phyloP scores from a whole-genome alignment of 2,329 filamentous ascomycete species.

The Raffaelea deltoideospora region DNA sequence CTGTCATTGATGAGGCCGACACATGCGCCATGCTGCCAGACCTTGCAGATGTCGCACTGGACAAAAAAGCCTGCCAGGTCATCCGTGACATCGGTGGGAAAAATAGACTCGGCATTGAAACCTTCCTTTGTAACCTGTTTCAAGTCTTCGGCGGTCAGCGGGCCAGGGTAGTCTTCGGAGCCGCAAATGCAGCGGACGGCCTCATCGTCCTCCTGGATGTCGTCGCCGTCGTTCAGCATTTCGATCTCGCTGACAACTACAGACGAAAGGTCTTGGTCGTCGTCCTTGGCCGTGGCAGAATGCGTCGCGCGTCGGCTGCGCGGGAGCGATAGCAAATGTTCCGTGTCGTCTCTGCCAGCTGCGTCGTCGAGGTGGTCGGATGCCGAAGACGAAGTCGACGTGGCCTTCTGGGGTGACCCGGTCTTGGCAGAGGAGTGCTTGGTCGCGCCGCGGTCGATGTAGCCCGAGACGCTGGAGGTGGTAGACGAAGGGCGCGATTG shows the following conservation, averaged over 20 bases:
- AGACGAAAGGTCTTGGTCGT: constrained; percentile 35
- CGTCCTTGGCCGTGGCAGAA: constrained; percentile 19
- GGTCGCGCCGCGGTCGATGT: constrained; percentile 59
- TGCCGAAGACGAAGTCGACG: constrained; percentile 56
- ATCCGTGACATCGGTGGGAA: constrained; percentile 53
- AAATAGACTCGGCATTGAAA: constrained; percentile 40
- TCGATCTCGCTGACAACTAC: constrained; percentile 26
- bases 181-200: constrained; percentile 92
- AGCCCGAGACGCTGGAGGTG: constrained; percentile 58
- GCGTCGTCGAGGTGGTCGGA: constrained; percentile 53
- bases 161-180: constrained; percentile 86
- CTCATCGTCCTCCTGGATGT: constrained; percentile 77
- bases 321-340: constrained; percentile 54
- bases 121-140: constrained; percentile 39
- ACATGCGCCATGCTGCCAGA: constrained; percentile 97
- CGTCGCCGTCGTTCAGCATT: constrained; percentile 49
- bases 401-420: constrained; percentile 60
- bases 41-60: constrained; percentile 93
- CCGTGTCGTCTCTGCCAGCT: constrained; percentile 41
- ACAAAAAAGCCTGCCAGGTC: constrained; percentile 93
- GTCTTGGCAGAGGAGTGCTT: constrained; percentile 59
- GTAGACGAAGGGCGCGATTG: constrained; percentile 65
- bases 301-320: constrained; percentile 38
- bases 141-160: constrained; percentile 42
- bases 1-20: constrained; percentile 94